Conservation (phyloP, 2,329 filamentous ascomycete species). For the Trichoderma sp. region DNA sequence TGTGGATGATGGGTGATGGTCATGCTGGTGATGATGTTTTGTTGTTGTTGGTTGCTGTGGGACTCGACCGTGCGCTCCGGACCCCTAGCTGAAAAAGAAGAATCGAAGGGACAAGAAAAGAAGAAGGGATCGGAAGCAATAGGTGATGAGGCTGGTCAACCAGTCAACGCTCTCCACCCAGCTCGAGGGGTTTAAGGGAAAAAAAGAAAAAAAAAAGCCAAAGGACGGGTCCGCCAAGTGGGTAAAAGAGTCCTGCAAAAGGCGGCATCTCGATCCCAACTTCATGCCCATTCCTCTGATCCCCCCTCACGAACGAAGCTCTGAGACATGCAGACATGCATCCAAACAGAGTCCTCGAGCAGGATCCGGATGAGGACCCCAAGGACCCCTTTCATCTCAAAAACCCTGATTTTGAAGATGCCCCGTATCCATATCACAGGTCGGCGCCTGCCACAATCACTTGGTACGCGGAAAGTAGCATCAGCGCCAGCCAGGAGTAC, state of each 20-base stretch:
- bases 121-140: neutral
- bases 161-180: neutral
- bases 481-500: neutral
- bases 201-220: neutral
- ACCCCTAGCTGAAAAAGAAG: neutral
- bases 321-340: slow-evolving; percentile 1
- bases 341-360: neutral
- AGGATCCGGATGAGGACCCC: neutral
- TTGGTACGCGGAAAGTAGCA: too few relatives aligned
- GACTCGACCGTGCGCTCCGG: neutral
- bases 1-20: too few relatives aligned
- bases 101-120: neutral
- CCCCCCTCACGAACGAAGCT: neutral
- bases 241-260: neutral
- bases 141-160: neutral
- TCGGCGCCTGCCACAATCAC: too few relatives aligned
- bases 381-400: too few relatives aligned
- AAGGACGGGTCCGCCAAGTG: neutral
- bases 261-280: neutral
- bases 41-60: neutral
- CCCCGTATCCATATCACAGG: too few relatives aligned
- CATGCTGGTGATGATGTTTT: too few relatives aligned
- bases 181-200: neutral
- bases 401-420: too few relatives aligned
- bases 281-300: neutral